Percentiles rank a stretch among this genome's conserved stretches.
These are phyloP conservation scores for Durusdinium trenchii DNA, from an alignment of 73 alveolate genomes.

Conservation along the genomic window DNA sequence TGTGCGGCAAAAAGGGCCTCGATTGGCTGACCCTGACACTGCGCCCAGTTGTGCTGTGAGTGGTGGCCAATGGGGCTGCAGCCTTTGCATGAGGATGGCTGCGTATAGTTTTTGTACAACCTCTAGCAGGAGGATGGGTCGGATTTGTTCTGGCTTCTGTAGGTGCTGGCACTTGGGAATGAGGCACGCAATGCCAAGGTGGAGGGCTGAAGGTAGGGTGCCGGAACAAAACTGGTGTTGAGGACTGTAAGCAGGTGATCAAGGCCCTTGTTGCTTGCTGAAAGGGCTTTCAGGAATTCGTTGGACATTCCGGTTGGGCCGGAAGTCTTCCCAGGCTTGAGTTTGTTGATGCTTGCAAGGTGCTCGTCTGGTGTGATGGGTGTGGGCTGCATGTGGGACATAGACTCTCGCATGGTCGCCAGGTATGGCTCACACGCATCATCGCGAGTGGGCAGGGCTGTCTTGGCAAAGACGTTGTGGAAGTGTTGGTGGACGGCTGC, in stretches of 20 bases:
- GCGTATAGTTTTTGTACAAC: neutral
- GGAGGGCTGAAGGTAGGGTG: neutral
- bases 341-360: neutral
- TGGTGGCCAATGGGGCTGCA: constrained; percentile 21
- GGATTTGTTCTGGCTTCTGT: neutral
- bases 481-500: neutral
- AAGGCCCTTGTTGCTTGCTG: neutral
- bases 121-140: constrained; percentile 1
- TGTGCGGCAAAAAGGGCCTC: constrained; percentile 8
- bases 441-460: neutral
- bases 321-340: constrained; percentile 15
- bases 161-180: neutral
- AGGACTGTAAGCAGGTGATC: neutral
- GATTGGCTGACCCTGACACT: neutral
- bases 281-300: neutral
- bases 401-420: neutral
- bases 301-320: constrained; percentile 7
- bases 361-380: neutral
- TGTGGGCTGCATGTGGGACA: neutral
- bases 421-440: neutral
- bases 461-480: neutral
- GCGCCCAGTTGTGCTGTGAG: neutral
- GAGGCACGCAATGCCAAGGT: neutral
- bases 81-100: neutral
- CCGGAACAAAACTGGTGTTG: neutral